Evolutionary conservation across 1,284 basidiomycete species (phyloP).

Genomic region (Ustilago curta): DNA sequence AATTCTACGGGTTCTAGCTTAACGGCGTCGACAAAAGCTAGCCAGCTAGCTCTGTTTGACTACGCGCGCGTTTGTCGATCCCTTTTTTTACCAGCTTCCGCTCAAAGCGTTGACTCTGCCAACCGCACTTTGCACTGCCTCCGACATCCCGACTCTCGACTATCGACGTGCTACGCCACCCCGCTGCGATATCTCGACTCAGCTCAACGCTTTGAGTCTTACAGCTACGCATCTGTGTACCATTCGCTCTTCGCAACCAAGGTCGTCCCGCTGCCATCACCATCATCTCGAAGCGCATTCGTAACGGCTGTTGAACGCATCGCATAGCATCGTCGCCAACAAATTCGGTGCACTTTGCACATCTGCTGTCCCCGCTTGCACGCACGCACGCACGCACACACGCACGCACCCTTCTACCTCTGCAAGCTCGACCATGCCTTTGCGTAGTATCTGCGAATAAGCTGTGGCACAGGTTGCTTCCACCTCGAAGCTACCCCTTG

Average conservation of each 20-base stretch:
- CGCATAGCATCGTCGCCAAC: not conserved
- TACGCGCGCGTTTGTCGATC: not conserved
- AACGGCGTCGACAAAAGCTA: not conserved
- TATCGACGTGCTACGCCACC: not conserved
- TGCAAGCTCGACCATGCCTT: slow-evolving; percentile 37
- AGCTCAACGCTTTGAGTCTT: not conserved
- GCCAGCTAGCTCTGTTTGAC: not conserved
- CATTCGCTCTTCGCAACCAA: not conserved
- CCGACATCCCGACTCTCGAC: not conserved
- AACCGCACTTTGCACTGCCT: slow-evolving; percentile 3
- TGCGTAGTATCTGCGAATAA: slow-evolving; percentile 21
- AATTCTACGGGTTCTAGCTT: too few species aligned
- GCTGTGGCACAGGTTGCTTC: slow-evolving; percentile 50
- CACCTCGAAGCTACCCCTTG: slow-evolving; percentile 27
- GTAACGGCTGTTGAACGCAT: not conserved
- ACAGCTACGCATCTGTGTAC: not conserved
- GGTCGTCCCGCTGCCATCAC: not conserved
- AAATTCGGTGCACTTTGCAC: not conserved
- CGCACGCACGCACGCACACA: not conserved
- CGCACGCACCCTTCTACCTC: not conserved
- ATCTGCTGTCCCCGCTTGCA: slow-evolving; percentile 2
- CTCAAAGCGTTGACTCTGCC: not conserved
- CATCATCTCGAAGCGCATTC: slow-evolving; percentile 2
- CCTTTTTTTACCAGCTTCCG: not conserved
- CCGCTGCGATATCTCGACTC: too few species aligned